A percentile compares a stretch with the other conserved stretches of the same genome.
phyloP scores from a whole-genome alignment of 1,284 basidiomycete species.

The Malassezia arunalokei region DNA sequence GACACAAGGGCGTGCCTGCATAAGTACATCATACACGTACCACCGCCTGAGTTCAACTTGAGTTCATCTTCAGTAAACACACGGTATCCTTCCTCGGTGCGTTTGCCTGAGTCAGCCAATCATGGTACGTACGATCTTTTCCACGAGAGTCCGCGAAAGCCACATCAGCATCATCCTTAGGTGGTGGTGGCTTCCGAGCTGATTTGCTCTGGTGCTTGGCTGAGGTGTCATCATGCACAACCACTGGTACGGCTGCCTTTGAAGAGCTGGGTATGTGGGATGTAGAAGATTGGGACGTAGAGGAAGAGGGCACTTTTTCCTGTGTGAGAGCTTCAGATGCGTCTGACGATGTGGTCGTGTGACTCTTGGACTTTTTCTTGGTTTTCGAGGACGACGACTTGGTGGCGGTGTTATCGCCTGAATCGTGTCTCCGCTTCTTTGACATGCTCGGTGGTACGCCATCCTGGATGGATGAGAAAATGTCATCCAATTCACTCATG shows the following conservation, averaged over 20 bases:
- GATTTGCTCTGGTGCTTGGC: neutral
- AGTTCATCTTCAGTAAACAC: conserved; percentile 15
- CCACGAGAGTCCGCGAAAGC: conserved; percentile 15
- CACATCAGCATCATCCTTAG: conserved; percentile 7
- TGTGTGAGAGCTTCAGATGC: neutral
- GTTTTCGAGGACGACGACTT: no score
- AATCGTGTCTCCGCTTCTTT: neutral
- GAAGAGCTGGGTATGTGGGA: no score
- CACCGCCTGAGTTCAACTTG: conserved; percentile 13
- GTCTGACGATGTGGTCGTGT: neutral
- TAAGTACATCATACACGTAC: neutral
- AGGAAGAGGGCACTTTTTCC: neutral
- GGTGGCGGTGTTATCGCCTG: no score
- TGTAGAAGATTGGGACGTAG: no score
- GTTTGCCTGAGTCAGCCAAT: conserved; percentile 9
- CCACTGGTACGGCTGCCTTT: conserved; percentile 1
- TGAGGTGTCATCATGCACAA: conserved; percentile 4
- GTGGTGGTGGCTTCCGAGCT: neutral
- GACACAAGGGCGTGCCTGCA: conserved; percentile 13
- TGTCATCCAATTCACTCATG: conserved; percentile 13
- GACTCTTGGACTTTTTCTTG: neutral
- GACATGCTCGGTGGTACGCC: neutral
- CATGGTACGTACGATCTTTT: conserved; percentile 8
- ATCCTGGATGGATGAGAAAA: conserved; percentile 5
- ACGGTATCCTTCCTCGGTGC: conserved; percentile 14